Percentiles rank a stretch among this genome's conserved stretches.
Conservation (phyloP, 1,284 basidiomycete genomes). For the Sporisorium graminicola region DNA sequence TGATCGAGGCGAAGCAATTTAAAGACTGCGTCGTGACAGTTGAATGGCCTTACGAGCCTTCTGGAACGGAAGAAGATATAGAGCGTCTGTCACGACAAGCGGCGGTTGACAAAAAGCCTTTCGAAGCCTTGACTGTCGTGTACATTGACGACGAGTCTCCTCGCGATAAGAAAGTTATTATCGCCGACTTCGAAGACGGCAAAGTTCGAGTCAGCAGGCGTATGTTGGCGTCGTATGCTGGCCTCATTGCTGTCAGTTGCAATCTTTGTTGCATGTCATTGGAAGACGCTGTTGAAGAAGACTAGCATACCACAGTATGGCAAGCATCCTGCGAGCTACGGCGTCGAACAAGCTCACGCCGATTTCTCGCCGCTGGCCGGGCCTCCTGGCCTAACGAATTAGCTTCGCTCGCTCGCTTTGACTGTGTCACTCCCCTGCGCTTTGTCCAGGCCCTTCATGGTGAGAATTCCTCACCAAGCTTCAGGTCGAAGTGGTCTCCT, state of each 20-base stretch:
- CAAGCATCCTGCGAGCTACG: not conserved
- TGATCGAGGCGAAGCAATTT: conserved; percentile 9
- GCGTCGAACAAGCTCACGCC: too few relatives aligned
- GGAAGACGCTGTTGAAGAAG: conserved; percentile 19
- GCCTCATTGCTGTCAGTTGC: conserved; percentile 4
- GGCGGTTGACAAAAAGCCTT: conserved; percentile 3
- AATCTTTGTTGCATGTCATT: conserved; percentile 14
- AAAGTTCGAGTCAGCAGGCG: conserved; percentile 2
- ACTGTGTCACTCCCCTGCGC: too few relatives aligned
- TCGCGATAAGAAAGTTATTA: conserved; percentile 10
- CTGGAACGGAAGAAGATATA: conserved; percentile 12
- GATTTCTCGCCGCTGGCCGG: too few relatives aligned
- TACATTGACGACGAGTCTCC: conserved; percentile 15
- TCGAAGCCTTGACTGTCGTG: conserved; percentile 14
- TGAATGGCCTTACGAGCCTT: conserved; percentile 9
- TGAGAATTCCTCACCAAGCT: too few relatives aligned
- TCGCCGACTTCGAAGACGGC: conserved; percentile 13
- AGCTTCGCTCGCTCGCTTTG: too few relatives aligned
- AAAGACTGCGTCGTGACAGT: conserved; percentile 14
- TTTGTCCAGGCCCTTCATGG: too few relatives aligned
- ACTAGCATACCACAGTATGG: conserved; percentile 14
- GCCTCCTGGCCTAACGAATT: too few relatives aligned
- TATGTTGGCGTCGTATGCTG: conserved; percentile 11
- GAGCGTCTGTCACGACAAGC: conserved; percentile 9
- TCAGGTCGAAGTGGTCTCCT: too few relatives aligned